Evolutionary conservation across 176 grass and related monocot species (phyloP).

Genomic region (Aegilops umbellulata): DNA sequence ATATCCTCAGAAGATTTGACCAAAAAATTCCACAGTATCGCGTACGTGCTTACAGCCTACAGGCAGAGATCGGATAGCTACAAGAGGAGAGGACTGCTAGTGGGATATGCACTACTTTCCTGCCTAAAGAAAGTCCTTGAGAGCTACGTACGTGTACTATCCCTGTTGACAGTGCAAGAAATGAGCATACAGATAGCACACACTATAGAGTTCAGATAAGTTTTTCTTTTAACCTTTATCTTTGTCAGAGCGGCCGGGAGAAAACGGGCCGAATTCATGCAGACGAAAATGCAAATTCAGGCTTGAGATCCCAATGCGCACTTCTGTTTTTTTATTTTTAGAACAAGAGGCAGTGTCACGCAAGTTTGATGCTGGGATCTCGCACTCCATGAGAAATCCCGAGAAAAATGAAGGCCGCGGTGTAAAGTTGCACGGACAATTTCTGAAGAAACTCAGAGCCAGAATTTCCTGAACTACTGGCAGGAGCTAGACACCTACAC

Average conservation of each 20-base stretch:
- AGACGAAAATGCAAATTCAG: conserved; percentile 6
- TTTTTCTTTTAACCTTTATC: background rate
- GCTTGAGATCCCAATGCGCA: conserved; percentile 12
- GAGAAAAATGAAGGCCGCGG: background rate
- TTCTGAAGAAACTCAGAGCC: background rate
- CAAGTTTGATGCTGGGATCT: background rate
- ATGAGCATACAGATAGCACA: background rate
- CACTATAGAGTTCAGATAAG: background rate
- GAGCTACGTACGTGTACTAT: background rate
- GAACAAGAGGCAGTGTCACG: background rate
- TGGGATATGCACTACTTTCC: background rate
- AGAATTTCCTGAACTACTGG: background rate
- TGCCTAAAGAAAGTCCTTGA: background rate
- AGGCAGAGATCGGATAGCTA: background rate
- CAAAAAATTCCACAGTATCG: background rate
- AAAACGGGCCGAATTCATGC: background rate
- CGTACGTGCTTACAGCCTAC: conserved; percentile 12
- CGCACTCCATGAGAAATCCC: background rate
- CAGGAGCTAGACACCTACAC: background rate
- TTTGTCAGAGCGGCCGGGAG: background rate
- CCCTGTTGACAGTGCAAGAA: background rate
- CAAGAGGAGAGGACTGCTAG: background rate
- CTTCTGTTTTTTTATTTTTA: background rate
- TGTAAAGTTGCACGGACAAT: background rate
- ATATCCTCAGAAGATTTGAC: background rate